phyloP scores from a whole-genome alignment of 352 stramenopile genomes.

The Blastocystis sp. region DNA sequence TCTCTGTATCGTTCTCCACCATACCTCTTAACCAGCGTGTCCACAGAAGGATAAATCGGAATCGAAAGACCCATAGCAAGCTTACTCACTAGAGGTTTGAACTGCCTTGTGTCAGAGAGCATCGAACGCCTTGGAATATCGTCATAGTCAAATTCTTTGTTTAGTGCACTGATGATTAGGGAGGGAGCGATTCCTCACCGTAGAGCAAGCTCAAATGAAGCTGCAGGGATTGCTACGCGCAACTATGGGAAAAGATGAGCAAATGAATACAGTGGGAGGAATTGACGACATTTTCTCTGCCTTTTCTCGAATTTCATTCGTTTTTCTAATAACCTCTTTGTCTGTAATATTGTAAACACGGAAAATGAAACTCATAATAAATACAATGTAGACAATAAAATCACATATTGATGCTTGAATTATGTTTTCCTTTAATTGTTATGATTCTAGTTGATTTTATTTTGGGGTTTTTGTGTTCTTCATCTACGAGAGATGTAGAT shows the following conservation, averaged over 20 bases:
- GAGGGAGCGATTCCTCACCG: background rate
- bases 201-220: constrained; percentile 18
- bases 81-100: background rate
- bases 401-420: constrained; percentile 29
- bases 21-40: background rate
- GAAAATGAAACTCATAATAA: constrained; percentile 45
- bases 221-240: background rate
- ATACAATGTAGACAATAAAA: background rate
- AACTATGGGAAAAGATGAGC: background rate
- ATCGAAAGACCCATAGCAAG: background rate
- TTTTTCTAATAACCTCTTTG: background rate
- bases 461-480: constrained; percentile 26
- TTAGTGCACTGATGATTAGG: background rate
- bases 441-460: constrained; percentile 41
- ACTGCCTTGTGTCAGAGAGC: background rate
- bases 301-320: constrained; percentile 4
- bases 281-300: constrained; percentile 1
- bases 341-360: constrained; percentile 29
- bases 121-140: constrained; percentile 54
- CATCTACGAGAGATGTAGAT: background rate
- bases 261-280: background rate
- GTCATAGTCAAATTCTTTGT: background rate
- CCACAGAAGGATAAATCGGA: background rate
- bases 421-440: constrained; percentile 51
- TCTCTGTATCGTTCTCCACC: background rate